Conservation (phyloP, 164 flowering plant species). For the Sextonia rubra region DNA sequence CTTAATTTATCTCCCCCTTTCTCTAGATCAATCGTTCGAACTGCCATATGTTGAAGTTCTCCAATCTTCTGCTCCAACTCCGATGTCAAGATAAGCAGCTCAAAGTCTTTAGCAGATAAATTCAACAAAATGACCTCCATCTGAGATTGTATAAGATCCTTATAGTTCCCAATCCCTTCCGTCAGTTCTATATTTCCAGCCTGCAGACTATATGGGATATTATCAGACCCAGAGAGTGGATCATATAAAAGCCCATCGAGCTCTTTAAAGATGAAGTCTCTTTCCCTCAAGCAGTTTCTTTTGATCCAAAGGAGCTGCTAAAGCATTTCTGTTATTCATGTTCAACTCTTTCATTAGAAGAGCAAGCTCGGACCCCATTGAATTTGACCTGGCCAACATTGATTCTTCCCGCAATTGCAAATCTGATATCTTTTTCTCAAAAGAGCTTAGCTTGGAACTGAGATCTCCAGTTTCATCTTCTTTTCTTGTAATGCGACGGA, state of each 20-base stretch:
- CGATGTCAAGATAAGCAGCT: conserved; percentile 44
- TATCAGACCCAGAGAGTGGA: conserved; percentile 1
- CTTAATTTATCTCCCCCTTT: conserved; percentile 16
- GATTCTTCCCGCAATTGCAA: conserved; percentile 75
- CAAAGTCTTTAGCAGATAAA: conserved; percentile 51
- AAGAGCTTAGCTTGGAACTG: conserved; percentile 40
- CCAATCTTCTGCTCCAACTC: conserved; percentile 26
- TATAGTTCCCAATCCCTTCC: conserved; percentile 2
- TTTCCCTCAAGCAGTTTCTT: conserved; percentile 44
- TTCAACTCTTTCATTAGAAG: conserved; percentile 66
- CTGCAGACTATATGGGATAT: not conserved
- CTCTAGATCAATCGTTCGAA: conserved; percentile 27
- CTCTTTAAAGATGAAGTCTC: conserved; percentile 6
- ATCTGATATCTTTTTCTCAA: conserved; percentile 62
- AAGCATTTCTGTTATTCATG: conserved; percentile 30
- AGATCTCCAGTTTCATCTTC: conserved; percentile 67
- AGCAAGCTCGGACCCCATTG: conserved; percentile 72
- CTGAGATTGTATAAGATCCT: conserved; percentile 34
- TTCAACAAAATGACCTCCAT: conserved; percentile 35
- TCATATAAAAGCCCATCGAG: not conserved
- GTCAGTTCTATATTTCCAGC: not conserved
- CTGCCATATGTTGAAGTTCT: conserved; percentile 26
- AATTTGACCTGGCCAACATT: conserved; percentile 72
- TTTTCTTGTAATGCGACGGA: conserved; percentile 59
- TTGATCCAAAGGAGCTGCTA: conserved; percentile 42